Percentiles rank a stretch among this genome's conserved stretches.
phyloP scores from a whole-genome alignment of 2,329 filamentous ascomycete species.

The Lasiodiplodia hormozganensis region DNA sequence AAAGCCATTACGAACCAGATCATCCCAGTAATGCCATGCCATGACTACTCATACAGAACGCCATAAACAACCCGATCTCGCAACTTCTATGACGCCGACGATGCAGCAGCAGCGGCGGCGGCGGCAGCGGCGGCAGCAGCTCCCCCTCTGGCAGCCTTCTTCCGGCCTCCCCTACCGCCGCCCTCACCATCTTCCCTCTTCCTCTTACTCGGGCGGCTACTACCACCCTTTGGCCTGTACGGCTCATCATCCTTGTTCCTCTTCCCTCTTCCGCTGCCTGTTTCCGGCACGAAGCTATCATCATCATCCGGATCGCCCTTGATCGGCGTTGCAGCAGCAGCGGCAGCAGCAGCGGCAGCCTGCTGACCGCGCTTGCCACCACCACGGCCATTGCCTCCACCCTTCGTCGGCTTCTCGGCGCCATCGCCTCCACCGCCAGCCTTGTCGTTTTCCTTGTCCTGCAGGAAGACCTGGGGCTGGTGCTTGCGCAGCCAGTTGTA shows the following conservation, averaged over 20 bases:
- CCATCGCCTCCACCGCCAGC: constrained; percentile 35
- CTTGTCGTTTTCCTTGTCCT: constrained; percentile 65
- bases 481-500: constrained; percentile 94
- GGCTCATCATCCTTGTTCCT: constrained; percentile 48
- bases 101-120: background rate
- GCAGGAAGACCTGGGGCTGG: constrained; percentile 82
- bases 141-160: constrained; percentile 27
- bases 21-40: background rate
- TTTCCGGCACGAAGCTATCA: constrained; percentile 44
- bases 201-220: constrained; percentile 48
- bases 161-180: constrained; percentile 10
- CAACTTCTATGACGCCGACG: background rate
- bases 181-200: constrained; percentile 51
- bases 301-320: constrained; percentile 51
- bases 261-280: constrained; percentile 41
- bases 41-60: constrained; percentile 3
- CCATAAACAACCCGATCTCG: background rate
- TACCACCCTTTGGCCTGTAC: constrained; percentile 58
- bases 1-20: constrained; percentile 2
- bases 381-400: constrained; percentile 40
- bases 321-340: constrained; percentile 41
- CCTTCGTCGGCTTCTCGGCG: constrained; percentile 40
- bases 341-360: constrained; percentile 34
- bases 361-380: constrained; percentile 41
- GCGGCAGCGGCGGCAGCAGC: constrained; percentile 5